Percentiles rank a stretch among this genome's conserved stretches.
Evolutionary conservation across 2,329 filamentous ascomycete genomes (phyloP).

Genomic region (Alternaria alternata): DNA sequence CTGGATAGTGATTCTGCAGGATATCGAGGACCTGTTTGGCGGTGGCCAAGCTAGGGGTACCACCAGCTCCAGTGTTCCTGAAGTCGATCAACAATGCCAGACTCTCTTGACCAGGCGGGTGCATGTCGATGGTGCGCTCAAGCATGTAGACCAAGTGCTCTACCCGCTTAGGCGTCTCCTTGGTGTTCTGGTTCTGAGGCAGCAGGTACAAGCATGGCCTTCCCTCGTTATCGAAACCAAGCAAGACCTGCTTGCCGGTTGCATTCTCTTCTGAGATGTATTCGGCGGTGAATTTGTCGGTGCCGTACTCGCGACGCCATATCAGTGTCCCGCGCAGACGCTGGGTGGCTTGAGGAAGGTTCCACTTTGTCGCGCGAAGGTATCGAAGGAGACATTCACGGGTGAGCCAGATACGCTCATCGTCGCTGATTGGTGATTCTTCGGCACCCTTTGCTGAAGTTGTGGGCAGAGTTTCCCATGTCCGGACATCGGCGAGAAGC

Average conservation of each 20-base stretch:
- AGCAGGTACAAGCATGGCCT: slow-evolving; percentile 92
- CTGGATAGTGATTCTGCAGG: slow-evolving; percentile 94
- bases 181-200: slow-evolving; percentile 91
- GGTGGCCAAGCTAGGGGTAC: slow-evolving; percentile 78
- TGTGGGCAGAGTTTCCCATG: slow-evolving; percentile 75
- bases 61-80: slow-evolving; percentile 76
- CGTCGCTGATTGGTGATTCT: slow-evolving; percentile 73
- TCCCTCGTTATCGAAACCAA: slow-evolving; percentile 85
- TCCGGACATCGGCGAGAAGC: slow-evolving; percentile 73
- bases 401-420: slow-evolving; percentile 89
- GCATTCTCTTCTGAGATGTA: slow-evolving; percentile 94
- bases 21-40: slow-evolving; percentile 88
- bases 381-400: slow-evolving; percentile 92
- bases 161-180: slow-evolving; percentile 83
- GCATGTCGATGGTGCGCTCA: slow-evolving; percentile 86
- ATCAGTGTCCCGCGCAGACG: slow-evolving; percentile 81
- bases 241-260: slow-evolving; percentile 91
- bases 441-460: slow-evolving; percentile 66
- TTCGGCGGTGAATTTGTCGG: slow-evolving; percentile 77
- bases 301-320: slow-evolving; percentile 91
- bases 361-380: slow-evolving; percentile 90
- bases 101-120: slow-evolving; percentile 86
- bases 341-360: slow-evolving; percentile 75
- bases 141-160: slow-evolving; percentile 97
- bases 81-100: slow-evolving; percentile 91